A percentile compares a stretch with the other conserved stretches of the same genome.
phyloP scores from a whole-genome alignment of 2,329 filamentous ascomycete species.

The Lasiodiplodia hormozganensis region DNA sequence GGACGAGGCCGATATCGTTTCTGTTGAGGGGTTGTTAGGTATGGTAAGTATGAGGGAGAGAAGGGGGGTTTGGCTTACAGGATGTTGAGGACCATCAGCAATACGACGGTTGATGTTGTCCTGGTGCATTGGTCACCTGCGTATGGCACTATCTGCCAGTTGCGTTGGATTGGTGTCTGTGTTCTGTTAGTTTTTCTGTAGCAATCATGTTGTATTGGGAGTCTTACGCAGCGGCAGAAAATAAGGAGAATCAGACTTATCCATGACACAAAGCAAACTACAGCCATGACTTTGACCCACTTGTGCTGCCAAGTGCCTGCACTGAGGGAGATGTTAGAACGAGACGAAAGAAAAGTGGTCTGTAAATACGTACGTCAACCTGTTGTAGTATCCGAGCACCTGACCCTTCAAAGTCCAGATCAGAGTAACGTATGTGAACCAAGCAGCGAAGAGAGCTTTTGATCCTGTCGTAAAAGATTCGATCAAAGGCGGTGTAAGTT shows the following conservation, averaged over 20 bases:
- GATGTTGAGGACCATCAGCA: slow-evolving; percentile 48
- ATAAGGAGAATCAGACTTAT: slow-evolving; percentile 44
- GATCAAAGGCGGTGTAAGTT: slow-evolving; percentile 42
- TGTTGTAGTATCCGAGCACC: slow-evolving; percentile 53
- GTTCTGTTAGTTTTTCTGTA: too few species aligned
- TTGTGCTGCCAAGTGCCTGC: slow-evolving; percentile 4
- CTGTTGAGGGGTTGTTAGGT: slow-evolving; percentile 34
- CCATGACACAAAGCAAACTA: slow-evolving; percentile 43
- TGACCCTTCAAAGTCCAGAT: slow-evolving; percentile 54
- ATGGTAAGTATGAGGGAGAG: not conserved
- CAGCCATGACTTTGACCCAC: slow-evolving; percentile 35
- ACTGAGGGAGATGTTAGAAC: not conserved
- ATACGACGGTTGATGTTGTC: slow-evolving; percentile 45
- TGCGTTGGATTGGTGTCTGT: slow-evolving; percentile 43
- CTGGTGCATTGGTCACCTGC: slow-evolving; percentile 49
- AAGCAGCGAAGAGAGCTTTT: slow-evolving; percentile 45
- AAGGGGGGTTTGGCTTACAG: not conserved
- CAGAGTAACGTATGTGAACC: slow-evolving; percentile 52
- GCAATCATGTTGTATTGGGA: too few species aligned
- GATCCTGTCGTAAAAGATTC: slow-evolving; percentile 43
- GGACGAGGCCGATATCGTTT: slow-evolving; percentile 50
- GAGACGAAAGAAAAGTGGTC: too few species aligned
- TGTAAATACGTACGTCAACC: slow-evolving; percentile 48
- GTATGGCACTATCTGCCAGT: slow-evolving; percentile 53
- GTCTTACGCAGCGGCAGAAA: slow-evolving; percentile 42